Evolutionary conservation across 805 yeast genomes (phyloP).

Genomic region (Grigorovia yakushimaensis): DNA sequence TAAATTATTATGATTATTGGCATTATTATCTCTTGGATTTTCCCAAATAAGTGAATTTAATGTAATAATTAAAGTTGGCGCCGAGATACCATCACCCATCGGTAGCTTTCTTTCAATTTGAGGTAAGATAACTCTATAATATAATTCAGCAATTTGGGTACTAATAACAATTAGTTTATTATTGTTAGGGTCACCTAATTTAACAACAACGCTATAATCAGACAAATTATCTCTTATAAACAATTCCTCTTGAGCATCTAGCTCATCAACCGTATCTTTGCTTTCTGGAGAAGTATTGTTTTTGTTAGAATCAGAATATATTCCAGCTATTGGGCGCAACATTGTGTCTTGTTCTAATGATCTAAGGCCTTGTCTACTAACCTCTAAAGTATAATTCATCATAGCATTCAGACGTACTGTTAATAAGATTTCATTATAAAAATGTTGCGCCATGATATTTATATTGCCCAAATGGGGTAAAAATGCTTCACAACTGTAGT

Average conservation of each 20-base stretch:
- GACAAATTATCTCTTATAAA: slow-evolving; percentile 22
- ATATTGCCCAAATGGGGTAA: not conserved
- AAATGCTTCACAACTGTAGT: not conserved
- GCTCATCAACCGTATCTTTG: not conserved
- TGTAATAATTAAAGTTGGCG: slow-evolving; percentile 29
- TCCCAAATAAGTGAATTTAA: slow-evolving; percentile 42
- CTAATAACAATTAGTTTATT: slow-evolving; percentile 40
- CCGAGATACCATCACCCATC: slow-evolving; percentile 4
- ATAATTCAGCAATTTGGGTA: slow-evolving; percentile 33
- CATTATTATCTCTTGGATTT: slow-evolving; percentile 18
- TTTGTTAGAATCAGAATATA: not conserved
- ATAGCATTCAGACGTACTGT: slow-evolving; percentile 26
- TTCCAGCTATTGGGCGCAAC: slow-evolving; percentile 14
- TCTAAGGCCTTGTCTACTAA: slow-evolving; percentile 21
- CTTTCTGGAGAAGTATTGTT: not conserved
- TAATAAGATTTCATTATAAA: slow-evolving; percentile 18
- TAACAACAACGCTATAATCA: slow-evolving; percentile 37
- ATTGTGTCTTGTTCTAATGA: slow-evolving; percentile 8
- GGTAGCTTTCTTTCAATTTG: slow-evolving; percentile 5
- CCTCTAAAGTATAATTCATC: slow-evolving; percentile 40
- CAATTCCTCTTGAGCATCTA: slow-evolving; percentile 11
- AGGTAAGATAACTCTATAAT: slow-evolving; percentile 19
- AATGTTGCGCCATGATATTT: slow-evolving; percentile 16
- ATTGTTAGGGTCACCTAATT: slow-evolving; percentile 40
- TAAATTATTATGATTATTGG: slow-evolving; percentile 28